Evolutionary conservation across 169 alveolate species (phyloP).

Genomic region (Eimeria falciformis): DNA sequence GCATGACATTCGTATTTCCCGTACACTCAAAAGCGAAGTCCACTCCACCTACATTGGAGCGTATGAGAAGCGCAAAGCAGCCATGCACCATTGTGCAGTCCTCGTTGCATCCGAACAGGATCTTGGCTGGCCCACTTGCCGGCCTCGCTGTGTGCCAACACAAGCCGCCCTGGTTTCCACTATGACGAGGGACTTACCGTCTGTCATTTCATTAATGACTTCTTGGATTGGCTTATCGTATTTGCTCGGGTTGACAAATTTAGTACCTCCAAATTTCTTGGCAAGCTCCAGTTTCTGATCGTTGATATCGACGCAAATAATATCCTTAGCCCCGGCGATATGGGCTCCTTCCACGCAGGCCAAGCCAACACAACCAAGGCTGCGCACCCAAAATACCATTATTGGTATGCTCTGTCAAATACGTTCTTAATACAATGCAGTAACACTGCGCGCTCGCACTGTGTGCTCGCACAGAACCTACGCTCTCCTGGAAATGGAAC

Average conservation of each 20-base stretch:
- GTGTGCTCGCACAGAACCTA: too few species aligned
- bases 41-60: slow-evolving; percentile 83
- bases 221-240: slow-evolving; percentile 80
- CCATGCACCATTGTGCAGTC: not conserved
- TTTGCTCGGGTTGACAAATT: slow-evolving; percentile 78
- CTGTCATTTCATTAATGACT: slow-evolving; percentile 74
- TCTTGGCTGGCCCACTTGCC: too few species aligned
- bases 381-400: not conserved
- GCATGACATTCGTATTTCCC: slow-evolving; percentile 89
- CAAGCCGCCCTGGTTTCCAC: too few species aligned
- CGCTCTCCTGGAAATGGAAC: too few species aligned
- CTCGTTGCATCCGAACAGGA: too few species aligned
- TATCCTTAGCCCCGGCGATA: slow-evolving; percentile 83
- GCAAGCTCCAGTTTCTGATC: slow-evolving; percentile 84
- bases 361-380: slow-evolving; percentile 92
- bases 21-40: slow-evolving; percentile 92
- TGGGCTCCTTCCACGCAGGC: slow-evolving; percentile 90
- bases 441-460: too few species aligned
- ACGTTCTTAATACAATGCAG: too few species aligned
- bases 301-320: slow-evolving; percentile 86
- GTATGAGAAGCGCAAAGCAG: not conserved
- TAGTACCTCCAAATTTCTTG: slow-evolving; percentile 85
- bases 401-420: not conserved
- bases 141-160: too few species aligned
- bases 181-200: not conserved